phyloP scores from a whole-genome alignment of 2,329 filamentous ascomycete genomes.

The Colletotrichum liaoningense region DNA sequence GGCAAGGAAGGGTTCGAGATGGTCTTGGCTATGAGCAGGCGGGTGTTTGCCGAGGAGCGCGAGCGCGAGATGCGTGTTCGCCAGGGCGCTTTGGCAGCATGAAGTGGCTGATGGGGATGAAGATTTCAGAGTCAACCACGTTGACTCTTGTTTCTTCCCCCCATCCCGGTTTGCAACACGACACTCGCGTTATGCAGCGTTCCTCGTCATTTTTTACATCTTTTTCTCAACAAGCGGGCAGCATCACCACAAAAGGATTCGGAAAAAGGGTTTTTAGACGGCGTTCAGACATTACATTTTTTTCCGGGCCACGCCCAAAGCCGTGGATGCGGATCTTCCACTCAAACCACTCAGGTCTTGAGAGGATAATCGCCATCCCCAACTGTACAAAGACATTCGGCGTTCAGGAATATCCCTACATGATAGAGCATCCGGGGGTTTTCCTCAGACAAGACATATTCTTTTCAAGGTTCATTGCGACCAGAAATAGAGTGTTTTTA shows the following conservation, averaged over 20 bases:
- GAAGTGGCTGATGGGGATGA: background rate
- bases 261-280: constrained; percentile 23
- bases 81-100: constrained; percentile 29
- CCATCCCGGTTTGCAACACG: background rate
- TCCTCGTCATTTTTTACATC: constrained; percentile 11
- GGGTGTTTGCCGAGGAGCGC: constrained; percentile 91
- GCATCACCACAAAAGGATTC: constrained; percentile 21
- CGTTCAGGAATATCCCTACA: constrained; percentile 30
- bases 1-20: constrained; percentile 95
- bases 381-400: constrained; percentile 24
- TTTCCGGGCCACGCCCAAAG: background rate
- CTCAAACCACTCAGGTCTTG: background rate
- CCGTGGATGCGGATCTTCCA: background rate
- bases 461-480: background rate
- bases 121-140: background rate
- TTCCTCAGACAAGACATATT: background rate
- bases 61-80: constrained; percentile 61
- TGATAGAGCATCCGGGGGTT: constrained; percentile 23
- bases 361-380: background rate
- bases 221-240: constrained; percentile 17
- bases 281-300: constrained; percentile 16
- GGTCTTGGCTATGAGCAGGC: constrained; percentile 91
- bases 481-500: constrained; percentile 12
- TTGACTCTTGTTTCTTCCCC: background rate
- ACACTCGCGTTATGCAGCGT: constrained; percentile 18